phyloP scores from a whole-genome alignment of 2,329 filamentous ascomycete genomes.

The Cercospora citrullina region DNA sequence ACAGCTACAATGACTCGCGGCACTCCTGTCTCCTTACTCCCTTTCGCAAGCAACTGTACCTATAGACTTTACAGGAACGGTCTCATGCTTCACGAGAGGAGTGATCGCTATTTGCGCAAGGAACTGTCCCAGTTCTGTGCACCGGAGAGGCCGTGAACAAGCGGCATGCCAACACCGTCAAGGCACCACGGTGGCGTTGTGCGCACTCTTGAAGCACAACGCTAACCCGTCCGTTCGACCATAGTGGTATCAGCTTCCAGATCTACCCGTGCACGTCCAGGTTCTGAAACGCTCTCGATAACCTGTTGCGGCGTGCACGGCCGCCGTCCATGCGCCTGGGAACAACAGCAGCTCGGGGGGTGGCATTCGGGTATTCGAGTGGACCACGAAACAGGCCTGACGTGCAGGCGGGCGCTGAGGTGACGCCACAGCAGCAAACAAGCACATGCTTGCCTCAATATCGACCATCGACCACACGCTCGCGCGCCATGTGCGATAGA shows the following conservation, averaged over 20 bases:
- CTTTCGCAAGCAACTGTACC: background rate
- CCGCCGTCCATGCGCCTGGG: conserved; percentile 6
- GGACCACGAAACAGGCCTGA: conserved; percentile 22
- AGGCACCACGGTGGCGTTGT: background rate
- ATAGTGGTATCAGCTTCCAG: background rate
- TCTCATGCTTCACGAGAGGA: background rate
- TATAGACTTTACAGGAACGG: background rate
- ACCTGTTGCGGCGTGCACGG: conserved; percentile 3
- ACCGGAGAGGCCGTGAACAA: background rate
- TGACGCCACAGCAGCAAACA: conserved; percentile 25
- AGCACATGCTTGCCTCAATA: background rate
- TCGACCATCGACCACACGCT: background rate
- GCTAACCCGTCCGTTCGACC: background rate
- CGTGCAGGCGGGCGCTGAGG: conserved; percentile 15
- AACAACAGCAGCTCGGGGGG: conserved; percentile 15
- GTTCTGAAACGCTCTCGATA: background rate
- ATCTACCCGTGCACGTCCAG: background rate
- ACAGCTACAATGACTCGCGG: background rate
- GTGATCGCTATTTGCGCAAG: background rate
- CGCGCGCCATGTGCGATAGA: conserved; percentile 7
- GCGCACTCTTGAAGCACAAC: background rate
- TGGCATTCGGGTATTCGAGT: conserved; percentile 18
- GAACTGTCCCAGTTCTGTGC: background rate
- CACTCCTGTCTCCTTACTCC: background rate
- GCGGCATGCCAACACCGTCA: background rate